These are phyloP conservation scores for Dictyostelium capitatum DNA, from an alignment of 78 protist species.

Conservation along the genomic window DNA sequence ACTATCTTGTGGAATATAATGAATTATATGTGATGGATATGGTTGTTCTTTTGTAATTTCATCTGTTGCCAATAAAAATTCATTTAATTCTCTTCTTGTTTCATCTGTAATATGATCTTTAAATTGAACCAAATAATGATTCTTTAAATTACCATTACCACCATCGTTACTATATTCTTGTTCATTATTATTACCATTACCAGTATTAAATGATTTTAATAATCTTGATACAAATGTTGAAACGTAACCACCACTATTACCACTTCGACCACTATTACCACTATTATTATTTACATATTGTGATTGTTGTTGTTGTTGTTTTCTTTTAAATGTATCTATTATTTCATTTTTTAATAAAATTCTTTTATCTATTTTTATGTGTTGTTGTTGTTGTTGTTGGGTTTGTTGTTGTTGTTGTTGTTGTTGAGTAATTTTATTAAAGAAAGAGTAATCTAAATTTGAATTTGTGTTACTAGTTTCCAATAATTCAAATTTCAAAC, in stretches of 20 bases:
- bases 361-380: neutral
- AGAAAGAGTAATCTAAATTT: neutral
- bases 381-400: neutral
- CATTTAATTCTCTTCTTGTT: neutral
- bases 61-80: neutral
- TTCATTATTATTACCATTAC: neutral
- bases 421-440: neutral
- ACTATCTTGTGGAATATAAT: constrained; percentile 33
- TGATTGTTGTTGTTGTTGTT: too few species aligned
- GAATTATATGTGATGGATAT: neutral
- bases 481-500: neutral
- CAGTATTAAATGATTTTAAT: neutral
- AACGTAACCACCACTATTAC: neutral
- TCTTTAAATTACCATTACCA: neutral
- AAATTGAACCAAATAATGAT: neutral
- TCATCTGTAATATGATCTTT: neutral
- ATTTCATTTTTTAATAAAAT: constrained; percentile 19
- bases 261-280: neutral
- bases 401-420: neutral
- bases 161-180: neutral
- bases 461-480: neutral
- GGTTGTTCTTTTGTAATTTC: neutral
- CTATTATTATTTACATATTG: neutral
- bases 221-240: neutral
- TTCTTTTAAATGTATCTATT: neutral